Evolutionary conservation across 2,329 filamentous ascomycete genomes (phyloP).

Genomic region (Arthroderma sp.): DNA sequence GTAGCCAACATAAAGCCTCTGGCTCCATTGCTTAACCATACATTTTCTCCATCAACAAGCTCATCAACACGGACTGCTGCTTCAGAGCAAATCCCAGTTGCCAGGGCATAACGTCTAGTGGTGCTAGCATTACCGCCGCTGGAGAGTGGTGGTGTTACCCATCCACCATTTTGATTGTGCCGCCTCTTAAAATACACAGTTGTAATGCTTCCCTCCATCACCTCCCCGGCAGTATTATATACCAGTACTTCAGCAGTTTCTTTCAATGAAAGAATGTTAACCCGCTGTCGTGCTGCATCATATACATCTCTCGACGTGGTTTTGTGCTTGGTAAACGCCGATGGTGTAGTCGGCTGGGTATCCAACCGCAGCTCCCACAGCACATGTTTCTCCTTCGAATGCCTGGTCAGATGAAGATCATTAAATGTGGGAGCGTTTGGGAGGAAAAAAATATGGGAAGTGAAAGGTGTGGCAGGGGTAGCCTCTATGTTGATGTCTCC

Average conservation of each 20-base stretch:
- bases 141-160: conserved; percentile 68
- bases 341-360: conserved; percentile 35
- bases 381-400: conserved; percentile 6
- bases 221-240: conserved; percentile 47
- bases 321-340: conserved; percentile 70
- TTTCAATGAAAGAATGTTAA: conserved; percentile 35
- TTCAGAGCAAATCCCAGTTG: conserved; percentile 54
- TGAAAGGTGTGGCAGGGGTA: conserved; percentile 17
- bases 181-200: conserved; percentile 66
- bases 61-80: conserved; percentile 46
- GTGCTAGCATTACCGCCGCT: conserved; percentile 75
- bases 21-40: conserved; percentile 82
- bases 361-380: conserved; percentile 43
- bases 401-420: neutral
- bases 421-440: neutral
- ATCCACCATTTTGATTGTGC: conserved; percentile 32
- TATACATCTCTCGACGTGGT: conserved; percentile 66
- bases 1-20: conserved; percentile 53
- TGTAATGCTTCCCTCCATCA: conserved; percentile 79
- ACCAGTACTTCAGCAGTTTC: conserved; percentile 59
- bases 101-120: conserved; percentile 69
- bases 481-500: conserved; percentile 22
- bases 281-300: conserved; percentile 51
- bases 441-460: conserved; percentile 8
- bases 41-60: conserved; percentile 57